These are phyloP conservation scores for Solanum piurae DNA, from an alignment of 257 asterid genomes.

Conservation along the genomic window DNA sequence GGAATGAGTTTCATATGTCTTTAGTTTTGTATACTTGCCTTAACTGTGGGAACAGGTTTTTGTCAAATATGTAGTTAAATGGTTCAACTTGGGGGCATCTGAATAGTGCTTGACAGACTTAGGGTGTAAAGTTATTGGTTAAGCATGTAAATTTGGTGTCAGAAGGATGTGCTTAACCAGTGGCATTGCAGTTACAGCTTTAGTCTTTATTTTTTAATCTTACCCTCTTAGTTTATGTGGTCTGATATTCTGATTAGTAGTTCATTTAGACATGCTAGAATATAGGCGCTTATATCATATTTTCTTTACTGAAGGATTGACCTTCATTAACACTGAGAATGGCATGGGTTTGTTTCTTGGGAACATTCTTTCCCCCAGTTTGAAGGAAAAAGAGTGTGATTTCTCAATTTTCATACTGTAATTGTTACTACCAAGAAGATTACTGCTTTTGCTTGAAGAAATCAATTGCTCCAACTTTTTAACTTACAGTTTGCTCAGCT, in stretches of 20 bases:
- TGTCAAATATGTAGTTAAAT: not conserved
- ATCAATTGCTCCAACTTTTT: not conserved
- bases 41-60: not conserved
- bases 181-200: not conserved
- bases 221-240: not conserved
- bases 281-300: not conserved
- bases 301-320: not conserved
- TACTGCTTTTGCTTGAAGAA: not conserved
- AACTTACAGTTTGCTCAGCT: not conserved
- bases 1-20: constrained; percentile 7
- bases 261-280: not conserved
- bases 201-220: not conserved
- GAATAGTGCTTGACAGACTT: not conserved
- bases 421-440: not conserved
- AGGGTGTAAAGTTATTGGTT: not conserved
- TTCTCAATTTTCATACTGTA: not conserved
- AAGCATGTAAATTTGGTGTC: not conserved
- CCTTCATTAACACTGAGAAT: not conserved
- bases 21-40: not conserved
- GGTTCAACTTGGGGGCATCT: not conserved
- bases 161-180: not conserved
- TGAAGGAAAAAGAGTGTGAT: not conserved
- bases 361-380: not conserved
- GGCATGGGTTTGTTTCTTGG: not conserved
- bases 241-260: not conserved